Percentiles rank a stretch among this genome's conserved stretches.
These are phyloP conservation scores for Lentinula sp. DNA, from an alignment of 768 basidiomycete genomes.

Conservation along the genomic window DNA sequence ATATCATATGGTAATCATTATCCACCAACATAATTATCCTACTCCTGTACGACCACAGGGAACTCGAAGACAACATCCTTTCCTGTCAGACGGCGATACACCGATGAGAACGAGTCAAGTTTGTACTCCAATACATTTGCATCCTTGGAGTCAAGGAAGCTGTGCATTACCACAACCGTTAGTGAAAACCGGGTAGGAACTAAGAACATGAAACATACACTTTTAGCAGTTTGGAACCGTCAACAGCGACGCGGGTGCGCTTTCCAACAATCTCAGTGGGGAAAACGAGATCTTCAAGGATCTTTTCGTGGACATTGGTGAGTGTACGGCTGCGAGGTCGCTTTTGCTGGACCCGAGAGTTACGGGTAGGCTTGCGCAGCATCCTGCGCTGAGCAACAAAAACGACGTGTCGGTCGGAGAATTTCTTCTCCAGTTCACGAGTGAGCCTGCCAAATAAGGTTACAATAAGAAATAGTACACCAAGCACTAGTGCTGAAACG, in stretches of 20 bases:
- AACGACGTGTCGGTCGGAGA: conserved; percentile 98
- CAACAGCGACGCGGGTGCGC: conserved; percentile 88
- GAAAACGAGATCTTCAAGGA: conserved; percentile 98
- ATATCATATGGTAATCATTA: conserved; percentile 14
- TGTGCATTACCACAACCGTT: conserved; percentile 26
- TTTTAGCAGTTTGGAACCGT: conserved; percentile 94
- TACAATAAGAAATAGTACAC: conserved; percentile 2
- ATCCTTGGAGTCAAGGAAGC: conserved; percentile 97
- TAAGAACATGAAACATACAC: conserved; percentile 62
- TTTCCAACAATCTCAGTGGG: conserved; percentile 99
- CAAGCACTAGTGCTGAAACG: neutral
- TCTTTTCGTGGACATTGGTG: conserved; percentile 96
- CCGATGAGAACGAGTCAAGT: conserved; percentile 97
- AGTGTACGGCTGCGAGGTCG: conserved; percentile 95
- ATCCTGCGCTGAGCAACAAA: conserved; percentile 98
- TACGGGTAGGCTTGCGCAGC: conserved; percentile 95
- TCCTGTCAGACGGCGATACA: conserved; percentile 92
- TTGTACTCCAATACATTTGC: conserved; percentile 99
- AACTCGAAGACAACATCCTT: conserved; percentile 97
- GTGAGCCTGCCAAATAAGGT: conserved; percentile 64
- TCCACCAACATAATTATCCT: conserved; percentile 28
- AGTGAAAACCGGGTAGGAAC: conserved; percentile 7
- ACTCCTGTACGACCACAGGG: conserved; percentile 71
- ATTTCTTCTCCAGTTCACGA: conserved; percentile 99
- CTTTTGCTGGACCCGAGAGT: conserved; percentile 91